Evolutionary conservation across 2,329 filamentous ascomycete species (phyloP), one percentile per base, ranked within the genome.

Genomic region (Myriangium duriaei): DNA sequence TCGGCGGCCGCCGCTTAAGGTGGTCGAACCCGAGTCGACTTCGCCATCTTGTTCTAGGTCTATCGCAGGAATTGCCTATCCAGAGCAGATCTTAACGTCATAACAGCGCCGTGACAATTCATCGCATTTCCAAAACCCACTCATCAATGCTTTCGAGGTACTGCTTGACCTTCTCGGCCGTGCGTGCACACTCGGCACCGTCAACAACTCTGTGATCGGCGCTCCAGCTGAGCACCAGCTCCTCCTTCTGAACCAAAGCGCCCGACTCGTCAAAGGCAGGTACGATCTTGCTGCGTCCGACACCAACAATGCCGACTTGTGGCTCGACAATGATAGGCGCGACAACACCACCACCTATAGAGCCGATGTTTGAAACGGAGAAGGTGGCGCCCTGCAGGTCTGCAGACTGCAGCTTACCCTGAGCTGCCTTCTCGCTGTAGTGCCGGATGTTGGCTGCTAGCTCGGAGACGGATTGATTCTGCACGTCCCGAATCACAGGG

Each of bases 341-440:
- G 32, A 96, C 77, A 50, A 93, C 93, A 1, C 83, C 91, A 17
- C 91, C 91, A 39, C 91, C 91, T 32, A 98, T 85, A 50, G 78
- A 93, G 32, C 91, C 91, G 49, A 98, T 94, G 57, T 98, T 98
- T 50, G 86, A 94, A 34, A 98, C 76, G 0, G 91, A 95, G 52
- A 98, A 88, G 1, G 91, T 96, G 11, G 86, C 86, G 37, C 86
- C 86, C 24, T 69, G 72, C 45, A 98, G 69, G 58, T 98, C 87
- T 12, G 71, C 67, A 2, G 77, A 71, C 1, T 74, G 67, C 4
- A 98, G 71, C 57, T 81, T 84, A 19, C 85, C 84, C n/a, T 71
- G 67, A 11, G 71, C 65, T 1, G 85, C 88, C 7, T 85, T 74
- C 2, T 62, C 59, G 54, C 87, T 81, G 13, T 96, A 73, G 4